phyloP scores from a whole-genome alignment of 176 grass and related monocot genomes.

The Saccharum officinarum region DNA sequence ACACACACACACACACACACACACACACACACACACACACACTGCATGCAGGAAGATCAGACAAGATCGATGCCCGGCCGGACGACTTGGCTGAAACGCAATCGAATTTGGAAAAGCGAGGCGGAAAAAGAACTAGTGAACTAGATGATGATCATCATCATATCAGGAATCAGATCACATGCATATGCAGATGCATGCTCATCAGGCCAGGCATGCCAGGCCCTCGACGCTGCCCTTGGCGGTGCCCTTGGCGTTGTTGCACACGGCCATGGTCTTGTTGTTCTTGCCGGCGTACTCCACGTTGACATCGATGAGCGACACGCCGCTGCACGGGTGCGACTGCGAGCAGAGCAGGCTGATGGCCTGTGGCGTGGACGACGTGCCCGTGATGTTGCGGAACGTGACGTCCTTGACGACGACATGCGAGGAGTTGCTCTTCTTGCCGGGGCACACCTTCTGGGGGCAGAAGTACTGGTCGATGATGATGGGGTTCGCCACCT shows the following conservation, averaged over 20 bases:
- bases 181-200: too few species aligned
- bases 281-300: slow-evolving; percentile 44
- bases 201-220: slow-evolving; percentile 21
- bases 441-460: slow-evolving; percentile 20
- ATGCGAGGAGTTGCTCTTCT: neutral
- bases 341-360: slow-evolving; percentile 49
- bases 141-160: neutral
- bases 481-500: slow-evolving; percentile 65
- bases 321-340: slow-evolving; percentile 41
- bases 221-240: slow-evolving; percentile 30
- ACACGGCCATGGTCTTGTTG: slow-evolving; percentile 48
- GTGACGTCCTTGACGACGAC: slow-evolving; percentile 47
- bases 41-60: neutral
- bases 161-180: too few species aligned
- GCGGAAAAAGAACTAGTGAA: neutral
- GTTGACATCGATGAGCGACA: slow-evolving; percentile 50
- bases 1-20: too few species aligned
- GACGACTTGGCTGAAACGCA: neutral
- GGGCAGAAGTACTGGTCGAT: slow-evolving; percentile 83
- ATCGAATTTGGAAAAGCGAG: neutral
- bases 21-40: too few species aligned
- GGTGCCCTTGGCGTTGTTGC: slow-evolving; percentile 46
- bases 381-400: slow-evolving; percentile 66
- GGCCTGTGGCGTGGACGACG: slow-evolving; percentile 32
- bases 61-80: neutral